These are phyloP conservation scores for Xylaria bambusicola DNA, from an alignment of 495 filamentous ascomycete genomes.

Conservation along the genomic window DNA sequence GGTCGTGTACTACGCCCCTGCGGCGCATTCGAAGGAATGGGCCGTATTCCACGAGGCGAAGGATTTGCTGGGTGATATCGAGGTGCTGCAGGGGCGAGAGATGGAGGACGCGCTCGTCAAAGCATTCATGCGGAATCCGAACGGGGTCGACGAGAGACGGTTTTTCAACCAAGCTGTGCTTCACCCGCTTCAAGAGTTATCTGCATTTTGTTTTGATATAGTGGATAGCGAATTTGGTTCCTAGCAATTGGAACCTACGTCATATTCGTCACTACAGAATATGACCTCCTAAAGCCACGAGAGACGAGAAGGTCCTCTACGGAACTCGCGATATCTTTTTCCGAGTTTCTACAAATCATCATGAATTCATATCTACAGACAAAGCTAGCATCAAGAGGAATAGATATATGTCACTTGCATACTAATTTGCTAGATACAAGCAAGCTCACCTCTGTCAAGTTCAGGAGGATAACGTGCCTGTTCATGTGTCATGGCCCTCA, in stretches of 20 bases:
- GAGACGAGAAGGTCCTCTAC: no score
- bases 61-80: constrained; percentile 40
- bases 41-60: constrained; percentile 35
- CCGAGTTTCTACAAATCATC: no score
- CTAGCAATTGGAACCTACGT: neutral
- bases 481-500: no score
- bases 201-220: constrained; percentile 37
- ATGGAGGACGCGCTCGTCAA: constrained; percentile 36
- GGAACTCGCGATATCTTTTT: no score
- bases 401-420: no score
- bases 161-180: constrained; percentile 44
- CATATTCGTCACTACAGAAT: neutral
- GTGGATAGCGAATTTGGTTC: constrained; percentile 37
- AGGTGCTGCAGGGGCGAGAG: constrained; percentile 38
- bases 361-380: no score
- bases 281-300: no score
- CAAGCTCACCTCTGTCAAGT: no score
- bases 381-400: no score
- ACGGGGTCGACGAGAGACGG: constrained; percentile 27
- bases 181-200: constrained; percentile 35
- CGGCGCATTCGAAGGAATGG: constrained; percentile 39
- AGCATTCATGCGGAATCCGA: constrained; percentile 39
- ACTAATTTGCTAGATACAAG: no score
- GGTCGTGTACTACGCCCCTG: constrained; percentile 32
- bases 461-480: no score